Base-by-base conservation (phyloP, 352 stramenopile species). In the Globisporangium splendens region DNA sequence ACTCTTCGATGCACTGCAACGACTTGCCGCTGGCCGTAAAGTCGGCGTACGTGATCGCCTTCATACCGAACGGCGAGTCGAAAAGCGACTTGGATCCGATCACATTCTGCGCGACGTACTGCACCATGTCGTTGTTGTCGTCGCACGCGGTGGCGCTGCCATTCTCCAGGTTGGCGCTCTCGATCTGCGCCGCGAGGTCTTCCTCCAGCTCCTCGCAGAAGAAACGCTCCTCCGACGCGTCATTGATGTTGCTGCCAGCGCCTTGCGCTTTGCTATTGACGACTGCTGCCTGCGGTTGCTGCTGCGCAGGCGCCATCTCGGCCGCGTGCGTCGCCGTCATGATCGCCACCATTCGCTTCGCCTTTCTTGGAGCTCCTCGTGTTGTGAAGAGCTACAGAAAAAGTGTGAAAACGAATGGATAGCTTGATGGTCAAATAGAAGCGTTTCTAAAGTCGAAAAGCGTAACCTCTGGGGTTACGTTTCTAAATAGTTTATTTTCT, bases 1-100 rank as follows among this genome's bases (percentile, higher is more conserved):
- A 98, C 15, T 84, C 59, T 70, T 99, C 96, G 12, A 99, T 83
- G 48, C 75, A 95, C 46, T 59, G 64, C 11, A 98, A 57, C 5
- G 91, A 78, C 59, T 95, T 89, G 55, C 89, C 87, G 41, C 86
- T 97, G 46, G 96, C 96, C 14, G 95, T 98, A 54, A 96, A 98
- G 79, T 99, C 96, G 8, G 87, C 94, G 67, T 99, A 99, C 42
- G 96, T 79, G 22, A 98, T 61, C 2, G 85, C 88, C 17, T 72
- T 75, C 14, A 58, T 17, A 20, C 88, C 87, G 61, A 87, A 96
- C 11, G 89, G 88, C 12, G 76, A 71, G 28, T 79, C 72, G 51
- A 90, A 86, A 10, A 83, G 64, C 54, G 62, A 67, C 20, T 60
- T 65, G 18, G 63, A 61, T 42, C 80, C 80, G 18, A 89, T 68